These are phyloP conservation scores for Peronospora belbahrii DNA, from an alignment of 352 stramenopile genomes.

Conservation along the genomic window DNA sequence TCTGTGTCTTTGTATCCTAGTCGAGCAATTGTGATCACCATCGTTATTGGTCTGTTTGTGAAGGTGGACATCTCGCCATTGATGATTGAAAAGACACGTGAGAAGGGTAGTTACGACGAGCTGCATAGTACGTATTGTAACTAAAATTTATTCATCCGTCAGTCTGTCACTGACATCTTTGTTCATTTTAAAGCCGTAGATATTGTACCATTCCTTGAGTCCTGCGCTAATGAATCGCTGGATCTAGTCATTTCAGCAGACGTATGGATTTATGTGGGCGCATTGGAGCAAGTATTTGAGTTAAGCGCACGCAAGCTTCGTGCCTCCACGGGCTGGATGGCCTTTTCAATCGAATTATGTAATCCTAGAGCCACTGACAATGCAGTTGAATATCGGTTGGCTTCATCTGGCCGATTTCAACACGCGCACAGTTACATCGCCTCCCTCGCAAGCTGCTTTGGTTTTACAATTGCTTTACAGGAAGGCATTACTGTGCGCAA, in stretches of 20 bases:
- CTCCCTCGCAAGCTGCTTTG: conserved; percentile 25
- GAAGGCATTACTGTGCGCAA: conserved; percentile 57
- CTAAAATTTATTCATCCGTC: not conserved
- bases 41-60: not conserved
- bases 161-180: conserved; percentile 1
- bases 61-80: conserved; percentile 74
- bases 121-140: conserved; percentile 39
- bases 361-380: not conserved
- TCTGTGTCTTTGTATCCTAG: not conserved
- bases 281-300: conserved; percentile 51
- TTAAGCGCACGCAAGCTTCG: conserved; percentile 40
- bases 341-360: conserved; percentile 67
- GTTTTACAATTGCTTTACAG: conserved; percentile 35
- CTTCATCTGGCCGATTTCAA: conserved; percentile 67
- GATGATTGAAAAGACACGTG: conserved; percentile 74
- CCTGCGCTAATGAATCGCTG: conserved; percentile 32
- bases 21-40: not conserved
- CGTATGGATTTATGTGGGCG: conserved; percentile 85
- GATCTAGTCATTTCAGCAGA: conserved; percentile 70
- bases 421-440: conserved; percentile 62
- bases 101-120: conserved; percentile 59
- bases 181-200: conserved; percentile 31
- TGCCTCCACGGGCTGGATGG: conserved; percentile 32
- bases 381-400: conserved; percentile 36
- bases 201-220: conserved; percentile 46